Evolutionary conservation across 2,329 filamentous ascomycete species (phyloP).

Genomic region (Ustulina deusta): DNA sequence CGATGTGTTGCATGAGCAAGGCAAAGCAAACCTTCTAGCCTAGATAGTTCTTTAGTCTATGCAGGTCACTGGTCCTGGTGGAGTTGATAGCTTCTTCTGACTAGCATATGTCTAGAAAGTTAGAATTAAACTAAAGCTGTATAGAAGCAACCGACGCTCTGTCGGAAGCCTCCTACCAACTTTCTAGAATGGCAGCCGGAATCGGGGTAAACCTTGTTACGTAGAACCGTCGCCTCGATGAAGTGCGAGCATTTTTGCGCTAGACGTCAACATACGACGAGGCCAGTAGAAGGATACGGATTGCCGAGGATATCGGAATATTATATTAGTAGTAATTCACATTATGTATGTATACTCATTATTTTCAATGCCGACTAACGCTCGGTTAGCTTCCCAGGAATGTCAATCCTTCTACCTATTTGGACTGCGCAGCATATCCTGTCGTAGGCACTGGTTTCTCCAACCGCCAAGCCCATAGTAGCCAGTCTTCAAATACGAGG

Average conservation of each 20-base stretch:
- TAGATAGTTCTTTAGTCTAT: constrained; percentile 10
- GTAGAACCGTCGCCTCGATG: too few relatives aligned
- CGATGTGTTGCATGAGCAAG: constrained; percentile 51
- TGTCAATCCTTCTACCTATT: constrained; percentile 15
- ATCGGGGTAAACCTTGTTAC: not conserved
- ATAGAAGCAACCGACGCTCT: not conserved
- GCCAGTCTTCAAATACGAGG: constrained; percentile 72
- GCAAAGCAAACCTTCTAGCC: constrained; percentile 51
- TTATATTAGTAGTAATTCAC: constrained; percentile 38
- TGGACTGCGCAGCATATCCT: constrained; percentile 44
- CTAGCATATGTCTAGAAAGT: not conserved
- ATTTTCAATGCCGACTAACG: constrained; percentile 16
- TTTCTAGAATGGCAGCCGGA: not conserved
- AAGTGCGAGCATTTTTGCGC: not conserved
- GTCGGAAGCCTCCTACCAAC: not conserved
- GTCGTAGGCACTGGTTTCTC: constrained; percentile 71
- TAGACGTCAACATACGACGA: not conserved
- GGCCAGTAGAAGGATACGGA: not conserved
- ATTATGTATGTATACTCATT: constrained; percentile 38
- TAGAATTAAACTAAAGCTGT: not conserved
- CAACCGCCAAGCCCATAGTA: constrained; percentile 70
- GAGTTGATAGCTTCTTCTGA: not conserved
- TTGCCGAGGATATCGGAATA: constrained; percentile 12
- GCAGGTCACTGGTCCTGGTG: not conserved
- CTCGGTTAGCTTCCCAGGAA: constrained; percentile 1